Conservation (phyloP, 208 protist species). For the Entamoeba invadens region DNA sequence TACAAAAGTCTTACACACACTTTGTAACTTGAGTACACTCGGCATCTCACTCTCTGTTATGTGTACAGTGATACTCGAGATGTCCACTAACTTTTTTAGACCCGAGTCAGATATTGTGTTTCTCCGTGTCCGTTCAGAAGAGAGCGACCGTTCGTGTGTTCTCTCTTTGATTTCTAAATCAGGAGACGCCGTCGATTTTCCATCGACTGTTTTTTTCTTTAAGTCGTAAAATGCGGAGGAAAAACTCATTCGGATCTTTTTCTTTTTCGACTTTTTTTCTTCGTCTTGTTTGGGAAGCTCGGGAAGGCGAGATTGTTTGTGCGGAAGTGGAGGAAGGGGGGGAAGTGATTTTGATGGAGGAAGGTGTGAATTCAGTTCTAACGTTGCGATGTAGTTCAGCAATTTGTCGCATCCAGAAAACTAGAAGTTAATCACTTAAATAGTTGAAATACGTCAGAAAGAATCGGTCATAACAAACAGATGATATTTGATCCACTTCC, state of each 20-base stretch:
- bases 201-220: background rate
- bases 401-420: background rate
- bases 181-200: background rate
- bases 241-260: background rate
- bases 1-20: background rate
- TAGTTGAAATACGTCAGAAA: background rate
- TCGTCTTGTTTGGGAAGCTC: background rate
- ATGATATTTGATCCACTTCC: background rate
- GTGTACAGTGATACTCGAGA: background rate
- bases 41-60: background rate
- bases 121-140: background rate
- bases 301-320: background rate
- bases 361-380: background rate
- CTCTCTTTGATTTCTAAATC: background rate
- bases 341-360: background rate
- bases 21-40: background rate
- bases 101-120: background rate
- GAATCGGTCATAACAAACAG: background rate
- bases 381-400: background rate
- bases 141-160: background rate
- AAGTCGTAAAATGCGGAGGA: background rate
- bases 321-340: background rate
- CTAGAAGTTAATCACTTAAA: background rate
- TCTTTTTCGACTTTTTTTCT: background rate
- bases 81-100: background rate